These are phyloP conservation scores for Linnemannia schmuckeri DNA, from an alignment of 192 early-diverging fungal genomes.

Conservation along the genomic window DNA sequence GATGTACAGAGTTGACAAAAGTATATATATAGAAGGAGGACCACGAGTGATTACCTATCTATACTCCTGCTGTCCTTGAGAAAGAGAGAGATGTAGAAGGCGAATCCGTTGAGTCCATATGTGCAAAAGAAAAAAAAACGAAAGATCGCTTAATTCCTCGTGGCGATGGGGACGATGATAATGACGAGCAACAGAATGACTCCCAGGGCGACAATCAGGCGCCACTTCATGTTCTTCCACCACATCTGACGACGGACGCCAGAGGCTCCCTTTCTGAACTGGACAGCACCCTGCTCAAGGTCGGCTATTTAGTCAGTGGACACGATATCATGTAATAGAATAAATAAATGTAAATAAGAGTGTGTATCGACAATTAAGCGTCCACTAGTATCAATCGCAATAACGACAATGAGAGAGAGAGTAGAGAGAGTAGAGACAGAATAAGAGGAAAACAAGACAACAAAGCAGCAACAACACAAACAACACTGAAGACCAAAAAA, in stretches of 20 bases:
- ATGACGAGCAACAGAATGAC: conserved; percentile 83
- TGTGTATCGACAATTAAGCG: not conserved
- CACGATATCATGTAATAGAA: not conserved
- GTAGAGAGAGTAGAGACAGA: not conserved
- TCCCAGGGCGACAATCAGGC: conserved; percentile 85
- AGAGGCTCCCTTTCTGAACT: conserved; percentile 84
- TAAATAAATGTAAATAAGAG: not conserved
- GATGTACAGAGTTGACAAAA: not conserved
- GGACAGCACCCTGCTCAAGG: conserved; percentile 52
- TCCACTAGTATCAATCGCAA: not conserved
- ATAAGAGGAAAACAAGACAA: not conserved
- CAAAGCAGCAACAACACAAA: too few relatives aligned
- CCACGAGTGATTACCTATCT: not conserved
- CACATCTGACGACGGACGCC: conserved; percentile 92
- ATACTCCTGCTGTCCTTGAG: not conserved
- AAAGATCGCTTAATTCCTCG: not conserved
- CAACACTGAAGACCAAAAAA: not conserved
- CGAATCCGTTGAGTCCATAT: not conserved
- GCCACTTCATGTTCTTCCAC: conserved; percentile 98
- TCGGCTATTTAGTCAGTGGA: conserved; percentile 24
- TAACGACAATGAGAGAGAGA: not conserved
- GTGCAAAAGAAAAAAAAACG: not conserved
- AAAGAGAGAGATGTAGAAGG: not conserved
- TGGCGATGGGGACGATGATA: conserved; percentile 71
- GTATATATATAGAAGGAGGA: not conserved